Evolutionary conservation across 2,329 filamentous ascomycete genomes (phyloP), one percentile per base, ranked within the genome.

Genomic region (Chrysosporium keratinophilum): DNA sequence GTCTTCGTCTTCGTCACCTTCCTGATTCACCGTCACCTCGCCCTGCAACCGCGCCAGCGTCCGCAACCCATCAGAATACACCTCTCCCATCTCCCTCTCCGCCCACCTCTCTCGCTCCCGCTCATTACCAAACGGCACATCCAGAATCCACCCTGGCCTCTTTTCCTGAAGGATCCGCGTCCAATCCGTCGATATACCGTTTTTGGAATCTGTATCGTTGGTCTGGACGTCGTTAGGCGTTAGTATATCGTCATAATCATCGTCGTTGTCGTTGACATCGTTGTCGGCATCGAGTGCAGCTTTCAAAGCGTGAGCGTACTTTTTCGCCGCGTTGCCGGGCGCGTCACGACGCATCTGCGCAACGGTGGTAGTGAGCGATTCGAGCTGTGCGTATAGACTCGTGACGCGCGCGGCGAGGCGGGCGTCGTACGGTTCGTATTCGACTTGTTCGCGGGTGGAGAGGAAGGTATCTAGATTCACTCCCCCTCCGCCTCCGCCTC

Each of bases 201-300:
- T 28, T 17, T 52, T 52, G 2, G 33, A 31, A 28, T 44, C 31
- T 34, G 20, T n/a, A n/a, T n/a, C n/a, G n/a, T n/a, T n/a, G n/a
- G n/a, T 6, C 12, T 28, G 11, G 19, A 48, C 39, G 10, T 6
- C 2, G 14, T n/a, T 4, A 31, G 3, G 35, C 14, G 2, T 50
- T 19, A 41, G 3, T 42, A 14, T 10, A 42, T 15, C 10, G 7
- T 37, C 6, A n/a, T 54, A 71, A 69, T 61, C 70, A 61, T 5
- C 74, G 78, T 62, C 70, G 79, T 71, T 81, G 85, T 83, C 56
- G 77, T 87, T 52, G 19, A 65, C 67, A 44, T 72, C 68, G 20
- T 68, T 65, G 14, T 72, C 70, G 20, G 74, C 64, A 31, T 64
- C 59, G n/a, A 75, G 58, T 33, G 62, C 63, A 35, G 58, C 60